Evolutionary conservation across 768 basidiomycete species (phyloP), one percentile per base, ranked within the genome.

Genomic region (Cyclocybe aegerita): DNA sequence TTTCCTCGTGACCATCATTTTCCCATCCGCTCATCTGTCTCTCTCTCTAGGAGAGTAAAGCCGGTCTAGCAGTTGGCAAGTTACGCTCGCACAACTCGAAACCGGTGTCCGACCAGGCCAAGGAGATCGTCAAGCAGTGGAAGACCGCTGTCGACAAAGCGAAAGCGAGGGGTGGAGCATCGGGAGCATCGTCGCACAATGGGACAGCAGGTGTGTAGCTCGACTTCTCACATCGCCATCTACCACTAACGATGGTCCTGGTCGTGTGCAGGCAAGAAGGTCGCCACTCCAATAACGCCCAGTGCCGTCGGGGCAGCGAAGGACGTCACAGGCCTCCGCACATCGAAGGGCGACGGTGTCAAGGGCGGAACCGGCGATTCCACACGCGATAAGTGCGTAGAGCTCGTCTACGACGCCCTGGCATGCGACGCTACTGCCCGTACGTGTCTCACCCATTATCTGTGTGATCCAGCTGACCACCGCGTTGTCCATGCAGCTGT

Each of bases 111-210:
- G 88, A 91, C 56, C 72, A 90, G 5, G 91, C 94, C 12, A 96
- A 95, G 67, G 92, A 93, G 57, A 74, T 95, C 39, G 94, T 97
- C 43, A 90, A 85, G 69, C 88, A 86, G 61, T 97, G 93, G 93
- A 95, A 95, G 70, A 79, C 72, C 30, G 86, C 87, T 53, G 94
- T 96, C 32, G 92, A 93, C 52, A 84, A 82, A 60, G 80, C 79
- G 0, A 82, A 83, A 52, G 53, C 35, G 31, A 61, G 55, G 40
- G 48, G 60, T 16, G 44, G 49, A 15, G 53, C 48, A 46, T 39
- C 17, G 45, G 44, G 49, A 15, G 53, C 48, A 46, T 39, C 17
- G 45, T 33, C 40, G 47, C 58, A 76, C 78, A 77, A 60, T 56
- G 77, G 64, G 30, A 33, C 41, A 7, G 17, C 32, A 7, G 46